Evolutionary conservation across 768 basidiomycete genomes (phyloP).

Genomic region (Pisolithus marmoratus): DNA sequence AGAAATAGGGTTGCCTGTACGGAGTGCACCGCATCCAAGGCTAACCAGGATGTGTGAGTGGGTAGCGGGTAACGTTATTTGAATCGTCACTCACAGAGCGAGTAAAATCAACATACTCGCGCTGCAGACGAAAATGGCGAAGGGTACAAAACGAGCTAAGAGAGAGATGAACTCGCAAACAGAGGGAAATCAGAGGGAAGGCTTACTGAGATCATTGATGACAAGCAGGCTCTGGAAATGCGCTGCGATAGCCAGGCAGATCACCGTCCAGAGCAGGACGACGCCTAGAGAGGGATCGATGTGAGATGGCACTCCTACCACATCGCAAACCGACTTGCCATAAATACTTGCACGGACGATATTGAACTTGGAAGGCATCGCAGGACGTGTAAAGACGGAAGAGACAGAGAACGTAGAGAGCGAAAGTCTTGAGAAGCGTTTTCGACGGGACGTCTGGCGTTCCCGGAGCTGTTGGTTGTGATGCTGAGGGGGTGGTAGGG

Average conservation of each 20-base stretch:
- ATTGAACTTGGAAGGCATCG: conserved; percentile 72
- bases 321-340: conserved; percentile 36
- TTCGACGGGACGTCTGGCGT: conserved; percentile 29
- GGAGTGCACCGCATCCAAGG: conserved; percentile 57
- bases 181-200: background rate
- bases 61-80: background rate
- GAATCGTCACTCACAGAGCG: conserved; percentile 47
- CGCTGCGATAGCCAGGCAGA: conserved; percentile 74
- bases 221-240: conserved; percentile 69
- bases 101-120: conserved; percentile 64
- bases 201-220: conserved; percentile 76
- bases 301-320: conserved; percentile 2
- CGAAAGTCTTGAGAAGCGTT: conserved; percentile 14
- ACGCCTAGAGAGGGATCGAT: conserved; percentile 36
- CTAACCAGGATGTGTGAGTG: conserved; percentile 29
- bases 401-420: conserved; percentile 24
- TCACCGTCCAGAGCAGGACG: conserved; percentile 68
- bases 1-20: conserved; percentile 70
- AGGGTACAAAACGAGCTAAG: conserved; percentile 80
- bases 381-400: conserved; percentile 27
- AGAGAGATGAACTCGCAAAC: background rate
- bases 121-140: conserved; percentile 75
- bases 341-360: conserved; percentile 63
- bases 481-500: conserved; percentile 10
- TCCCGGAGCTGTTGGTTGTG: conserved; percentile 14